Evolutionary conservation across 2,329 filamentous ascomycete species (phyloP), one percentile per base, ranked within the genome.

Genomic region (Chaetomiaceae sp.): DNA sequence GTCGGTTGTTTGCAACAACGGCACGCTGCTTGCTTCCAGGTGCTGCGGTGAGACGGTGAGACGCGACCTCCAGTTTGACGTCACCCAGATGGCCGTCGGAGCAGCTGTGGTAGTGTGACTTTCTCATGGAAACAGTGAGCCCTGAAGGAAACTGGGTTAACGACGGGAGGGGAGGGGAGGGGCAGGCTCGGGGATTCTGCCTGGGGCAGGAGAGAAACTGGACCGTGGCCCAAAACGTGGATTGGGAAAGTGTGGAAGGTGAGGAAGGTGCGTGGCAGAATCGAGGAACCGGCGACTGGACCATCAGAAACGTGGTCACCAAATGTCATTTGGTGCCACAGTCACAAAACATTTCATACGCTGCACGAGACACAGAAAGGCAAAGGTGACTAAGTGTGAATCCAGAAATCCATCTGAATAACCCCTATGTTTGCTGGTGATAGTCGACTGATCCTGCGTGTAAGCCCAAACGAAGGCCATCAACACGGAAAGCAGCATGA

Each of bases 21-120:
- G 46, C 39, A 43, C 42, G 55, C 34, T 37, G 52, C 50, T 49
- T 55, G 41, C 48, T 48, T 49, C 49, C 43, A 57, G 52, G n/a
- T n/a, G n/a, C n/a, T n/a, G n/a, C 48, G 43, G 56, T 56, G 48
- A 48, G 38, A 27, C 30, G 1, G 10, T 33, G 25, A 27, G 25
- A 56, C 50, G 48, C 25, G 35, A 48, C 30, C 25, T 48, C n/a
- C n/a, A 44, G 42, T 50, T 57, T 41, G 50, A 55, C 39, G 46
- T 54, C 54, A 53, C 47, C n/a, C 4, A 9, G 10, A 27, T 10
- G 27, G 7, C 10, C 2, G 14, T 33, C 30, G 12, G 30, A 13
- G 30, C 30, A 33, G 30, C 30, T 9, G 23, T 7, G 4, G 23
- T 17, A 4, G 9, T 17, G 41, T 17, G 27, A 35, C n/a, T 14